Percentiles rank a stretch among this genome's conserved stretches.
These are phyloP conservation scores for Salix koriyanagi DNA, from an alignment of 345 rosid genomes.

Conservation along the genomic window DNA sequence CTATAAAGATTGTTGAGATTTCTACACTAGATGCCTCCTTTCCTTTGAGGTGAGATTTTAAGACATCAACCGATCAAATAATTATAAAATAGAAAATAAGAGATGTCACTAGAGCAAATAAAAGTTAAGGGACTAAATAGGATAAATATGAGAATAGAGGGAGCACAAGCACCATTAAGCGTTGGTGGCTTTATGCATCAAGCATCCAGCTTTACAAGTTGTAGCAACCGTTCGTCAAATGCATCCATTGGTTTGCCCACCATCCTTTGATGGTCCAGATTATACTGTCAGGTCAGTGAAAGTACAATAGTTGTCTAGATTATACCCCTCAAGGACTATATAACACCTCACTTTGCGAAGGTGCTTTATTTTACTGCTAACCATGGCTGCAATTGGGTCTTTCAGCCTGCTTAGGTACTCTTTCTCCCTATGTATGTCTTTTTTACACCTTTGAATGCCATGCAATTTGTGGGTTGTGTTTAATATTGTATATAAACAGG, in stretches of 20 bases:
- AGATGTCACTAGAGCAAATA: not conserved
- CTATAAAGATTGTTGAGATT: too few species aligned
- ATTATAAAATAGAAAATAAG: not conserved
- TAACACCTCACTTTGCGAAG: not conserved
- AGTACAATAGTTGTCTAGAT: too few species aligned
- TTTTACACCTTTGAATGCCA: not conserved
- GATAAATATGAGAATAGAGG: not conserved
- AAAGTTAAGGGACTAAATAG: not conserved
- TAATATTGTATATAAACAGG: constrained; percentile 27
- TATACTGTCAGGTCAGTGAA: not conserved
- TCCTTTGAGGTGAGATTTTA: not conserved
- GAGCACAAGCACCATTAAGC: not conserved
- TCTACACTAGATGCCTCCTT: too few species aligned
- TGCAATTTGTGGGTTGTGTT: constrained; percentile 5
- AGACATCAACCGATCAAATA: not conserved
- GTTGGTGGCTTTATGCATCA: not conserved
- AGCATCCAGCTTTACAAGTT: not conserved
- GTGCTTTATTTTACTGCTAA: not conserved
- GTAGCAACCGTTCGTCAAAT: not conserved
- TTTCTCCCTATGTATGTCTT: not conserved
- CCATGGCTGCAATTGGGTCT: not conserved
- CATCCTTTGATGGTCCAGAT: not conserved
- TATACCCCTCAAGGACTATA: not conserved
- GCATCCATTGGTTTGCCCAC: not conserved
- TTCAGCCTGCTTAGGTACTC: not conserved